A percentile compares a stretch with the other conserved stretches of the same genome.
These are phyloP conservation scores for Striga hermonthica DNA, from an alignment of 305 asterid genomes.

Conservation along the genomic window DNA sequence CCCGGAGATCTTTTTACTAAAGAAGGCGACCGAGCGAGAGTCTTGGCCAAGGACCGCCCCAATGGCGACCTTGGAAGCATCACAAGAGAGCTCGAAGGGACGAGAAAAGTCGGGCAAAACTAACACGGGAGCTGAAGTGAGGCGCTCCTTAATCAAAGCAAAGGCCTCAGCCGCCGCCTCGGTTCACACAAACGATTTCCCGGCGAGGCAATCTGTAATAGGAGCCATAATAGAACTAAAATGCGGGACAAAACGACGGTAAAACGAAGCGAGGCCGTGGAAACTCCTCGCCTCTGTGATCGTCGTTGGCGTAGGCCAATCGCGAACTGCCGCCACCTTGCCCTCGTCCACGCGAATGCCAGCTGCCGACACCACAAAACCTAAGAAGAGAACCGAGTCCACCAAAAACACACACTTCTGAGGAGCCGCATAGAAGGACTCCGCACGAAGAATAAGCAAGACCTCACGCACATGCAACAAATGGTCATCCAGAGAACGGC, in stretches of 20 bases:
- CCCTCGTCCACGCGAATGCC: slow-evolving; percentile 8
- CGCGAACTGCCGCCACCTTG: not conserved
- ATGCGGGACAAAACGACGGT: not conserved
- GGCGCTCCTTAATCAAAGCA: not conserved
- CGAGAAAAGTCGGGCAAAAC: not conserved
- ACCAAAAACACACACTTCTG: not conserved
- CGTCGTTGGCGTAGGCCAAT: not conserved
- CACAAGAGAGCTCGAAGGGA: not conserved
- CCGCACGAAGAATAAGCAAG: not conserved
- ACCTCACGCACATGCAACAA: not conserved
- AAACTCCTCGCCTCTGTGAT: not conserved
- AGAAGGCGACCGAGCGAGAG: not conserved
- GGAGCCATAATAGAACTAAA: slow-evolving; percentile 18
- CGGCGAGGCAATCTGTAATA: not conserved
- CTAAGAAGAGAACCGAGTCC: not conserved
- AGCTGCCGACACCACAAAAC: not conserved
- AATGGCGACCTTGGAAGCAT: not conserved
- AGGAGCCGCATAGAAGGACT: not conserved
- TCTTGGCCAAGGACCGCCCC: not conserved
- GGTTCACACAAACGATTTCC: not conserved
- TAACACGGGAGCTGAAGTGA: not conserved
- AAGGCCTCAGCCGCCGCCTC: not conserved
- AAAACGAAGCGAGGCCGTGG: slow-evolving; percentile 3
- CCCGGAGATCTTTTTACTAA: not conserved
- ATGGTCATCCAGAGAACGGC: not conserved